Percentiles rank a stretch among this genome's conserved stretches.
Conservation (phyloP, 129 eudicot genomes). For the Pulicaria dysenterica region DNA sequence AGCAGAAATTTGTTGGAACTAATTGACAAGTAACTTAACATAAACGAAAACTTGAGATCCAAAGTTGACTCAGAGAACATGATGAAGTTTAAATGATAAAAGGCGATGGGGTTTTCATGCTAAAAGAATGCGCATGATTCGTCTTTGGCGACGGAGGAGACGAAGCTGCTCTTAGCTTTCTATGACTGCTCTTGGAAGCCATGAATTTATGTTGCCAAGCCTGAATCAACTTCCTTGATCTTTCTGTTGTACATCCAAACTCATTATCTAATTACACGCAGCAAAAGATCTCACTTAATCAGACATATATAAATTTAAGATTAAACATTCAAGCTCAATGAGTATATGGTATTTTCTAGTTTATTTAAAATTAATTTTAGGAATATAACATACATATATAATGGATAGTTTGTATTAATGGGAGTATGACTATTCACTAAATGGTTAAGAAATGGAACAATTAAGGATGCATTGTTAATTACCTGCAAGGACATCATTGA, state of each 20-base stretch:
- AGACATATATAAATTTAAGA: no score
- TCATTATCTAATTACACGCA: not conserved
- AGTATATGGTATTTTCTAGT: no score
- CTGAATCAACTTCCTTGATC: slow-evolving; percentile 8
- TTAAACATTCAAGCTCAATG: no score
- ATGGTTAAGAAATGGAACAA: no score
- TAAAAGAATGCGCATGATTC: not conserved
- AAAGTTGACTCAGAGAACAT: not conserved
- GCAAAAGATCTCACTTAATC: no score
- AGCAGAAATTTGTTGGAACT: no score
- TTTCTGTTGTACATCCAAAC: not conserved
- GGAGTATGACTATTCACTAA: no score
- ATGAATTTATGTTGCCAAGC: not conserved
- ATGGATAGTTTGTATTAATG: no score
- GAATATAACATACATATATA: no score
- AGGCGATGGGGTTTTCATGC: not conserved
- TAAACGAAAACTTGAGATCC: not conserved
- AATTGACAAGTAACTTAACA: not conserved
- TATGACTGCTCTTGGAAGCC: no score
- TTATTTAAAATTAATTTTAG: no score
- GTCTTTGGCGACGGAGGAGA: slow-evolving; percentile 15
- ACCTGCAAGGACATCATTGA: no score
- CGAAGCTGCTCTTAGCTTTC: slow-evolving; percentile 5
- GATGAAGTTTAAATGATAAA: not conserved
- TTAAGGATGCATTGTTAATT: not conserved